Evolutionary conservation across 345 rosid genomes (phyloP).

Genomic region (Hibiscus trionum): DNA sequence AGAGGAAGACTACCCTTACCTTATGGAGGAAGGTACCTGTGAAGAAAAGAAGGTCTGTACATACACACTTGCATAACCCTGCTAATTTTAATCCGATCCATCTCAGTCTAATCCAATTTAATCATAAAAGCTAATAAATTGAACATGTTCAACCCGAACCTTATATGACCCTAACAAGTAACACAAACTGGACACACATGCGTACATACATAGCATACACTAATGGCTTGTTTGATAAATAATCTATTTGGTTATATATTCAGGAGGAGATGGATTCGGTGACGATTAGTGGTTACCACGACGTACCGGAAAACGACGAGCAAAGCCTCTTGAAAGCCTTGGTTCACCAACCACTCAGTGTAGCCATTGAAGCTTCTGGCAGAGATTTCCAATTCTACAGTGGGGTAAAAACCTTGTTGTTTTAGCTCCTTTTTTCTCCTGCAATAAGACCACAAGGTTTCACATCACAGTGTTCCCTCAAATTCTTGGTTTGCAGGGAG

Average conservation of each 20-base stretch:
- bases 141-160: too few species aligned
- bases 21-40: slow-evolving; percentile 57
- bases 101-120: too few species aligned
- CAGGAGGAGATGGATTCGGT: slow-evolving; percentile 34
- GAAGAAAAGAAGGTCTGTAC: slow-evolving; percentile 27
- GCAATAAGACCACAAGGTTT: not conserved
- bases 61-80: too few species aligned
- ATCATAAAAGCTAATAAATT: too few species aligned
- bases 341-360: slow-evolving; percentile 49
- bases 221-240: not conserved
- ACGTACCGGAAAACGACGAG: slow-evolving; percentile 40
- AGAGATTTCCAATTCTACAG: slow-evolving; percentile 57
- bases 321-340: slow-evolving; percentile 40
- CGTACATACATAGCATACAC: too few species aligned
- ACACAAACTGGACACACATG: too few species aligned
- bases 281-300: slow-evolving; percentile 41
- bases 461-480: not conserved
- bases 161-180: too few species aligned
- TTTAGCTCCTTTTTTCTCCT: not conserved
- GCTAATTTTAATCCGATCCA: too few species aligned
- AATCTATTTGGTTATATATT: not conserved
- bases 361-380: slow-evolving; percentile 51
- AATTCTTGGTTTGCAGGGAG: slow-evolving; percentile 40
- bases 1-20: slow-evolving; percentile 58
- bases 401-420: slow-evolving; percentile 29